Evolutionary conservation across 257 asterid genomes (phyloP).

Genomic region (Ilex asprella): DNA sequence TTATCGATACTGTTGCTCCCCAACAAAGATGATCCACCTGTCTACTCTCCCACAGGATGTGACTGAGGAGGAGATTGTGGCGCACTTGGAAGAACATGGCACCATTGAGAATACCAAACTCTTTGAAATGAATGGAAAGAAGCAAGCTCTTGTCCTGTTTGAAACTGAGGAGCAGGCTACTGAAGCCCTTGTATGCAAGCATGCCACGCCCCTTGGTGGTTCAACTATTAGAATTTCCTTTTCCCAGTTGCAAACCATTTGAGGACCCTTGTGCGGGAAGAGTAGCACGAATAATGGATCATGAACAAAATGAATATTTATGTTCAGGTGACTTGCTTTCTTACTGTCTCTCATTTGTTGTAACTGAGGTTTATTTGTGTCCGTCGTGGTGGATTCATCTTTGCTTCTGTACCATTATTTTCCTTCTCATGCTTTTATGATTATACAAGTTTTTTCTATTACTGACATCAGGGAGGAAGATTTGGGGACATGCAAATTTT

Average conservation of each 20-base stretch:
- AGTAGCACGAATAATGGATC: no score
- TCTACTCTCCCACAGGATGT: conserved; percentile 87
- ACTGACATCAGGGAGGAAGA: no score
- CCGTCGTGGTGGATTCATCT: no score
- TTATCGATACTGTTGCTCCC: conserved; percentile 93
- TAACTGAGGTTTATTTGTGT: no score
- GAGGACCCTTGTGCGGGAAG: conserved; percentile 13
- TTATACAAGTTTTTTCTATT: no score
- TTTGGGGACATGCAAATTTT: no score
- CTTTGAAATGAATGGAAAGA: conserved; percentile 93
- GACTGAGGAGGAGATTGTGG: conserved; percentile 65
- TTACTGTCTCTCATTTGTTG: no score
- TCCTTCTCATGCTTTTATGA: no score
- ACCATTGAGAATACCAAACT: conserved; percentile 55
- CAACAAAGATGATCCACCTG: conserved; percentile 92
- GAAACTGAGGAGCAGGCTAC: conserved; percentile 95
- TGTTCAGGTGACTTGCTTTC: no score
- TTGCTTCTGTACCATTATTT: no score
- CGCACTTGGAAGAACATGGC: conserved; percentile 86
- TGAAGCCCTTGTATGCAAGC: conserved; percentile 97
- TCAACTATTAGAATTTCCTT: conserved; percentile 85
- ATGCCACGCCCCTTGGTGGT: conserved; percentile 83
- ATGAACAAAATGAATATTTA: no score
- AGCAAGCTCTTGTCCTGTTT: conserved; percentile 85
- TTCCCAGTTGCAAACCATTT: conserved; percentile 89